Evolutionary conservation across 768 basidiomycete species (phyloP), one percentile per base, ranked within the genome.

Genomic region (Boletus vermiculosoides): DNA sequence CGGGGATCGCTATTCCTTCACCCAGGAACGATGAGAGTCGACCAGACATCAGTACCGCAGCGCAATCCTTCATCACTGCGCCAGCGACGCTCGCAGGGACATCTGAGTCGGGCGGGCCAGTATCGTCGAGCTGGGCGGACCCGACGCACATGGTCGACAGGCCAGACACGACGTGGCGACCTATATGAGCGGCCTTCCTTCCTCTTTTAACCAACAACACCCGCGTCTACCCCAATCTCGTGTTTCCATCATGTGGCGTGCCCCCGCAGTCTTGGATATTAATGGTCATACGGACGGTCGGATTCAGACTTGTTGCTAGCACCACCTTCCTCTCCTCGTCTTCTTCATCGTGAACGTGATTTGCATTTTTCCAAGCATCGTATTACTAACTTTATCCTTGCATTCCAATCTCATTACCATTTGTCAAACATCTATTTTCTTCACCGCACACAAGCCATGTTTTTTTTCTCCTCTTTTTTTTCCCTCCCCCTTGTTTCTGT

Each of bases 11-110:
- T 0, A 72, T 74, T 57, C 70, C 68, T 10, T 6, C 28, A 10
- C 25, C 57, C 6, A 65, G 69, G 33, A 34, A 58, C 44, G 58
- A 65, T 63, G 75, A 68, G 59, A 81, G 81, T 63, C 81, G 74
- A 39, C 78, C 80, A 0, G 86, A 86, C 66, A 78, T 90, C 65
- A 88, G 87, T 68, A 86, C 86, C 0, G 87, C 88, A 13, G 78
- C 82, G 3, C 78, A 78, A 56, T 89, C 87, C 54, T 87, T 88
- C 61, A 78, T 89, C 22, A 88, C 88, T 5, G 80, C 82, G 18
- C 78, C 88, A 41, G 78, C 80, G 46, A 87, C 85, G 8, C 67
- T 86, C 12, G 78, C 78, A 16, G 81, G 82, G 23, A 80, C 65
- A 33, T 85, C 85, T 18, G 84, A 82, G 44, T 77, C 79, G 52